Conservation (phyloP, 2,329 filamentous ascomycete species). For the Huntiella moniliformis region DNA sequence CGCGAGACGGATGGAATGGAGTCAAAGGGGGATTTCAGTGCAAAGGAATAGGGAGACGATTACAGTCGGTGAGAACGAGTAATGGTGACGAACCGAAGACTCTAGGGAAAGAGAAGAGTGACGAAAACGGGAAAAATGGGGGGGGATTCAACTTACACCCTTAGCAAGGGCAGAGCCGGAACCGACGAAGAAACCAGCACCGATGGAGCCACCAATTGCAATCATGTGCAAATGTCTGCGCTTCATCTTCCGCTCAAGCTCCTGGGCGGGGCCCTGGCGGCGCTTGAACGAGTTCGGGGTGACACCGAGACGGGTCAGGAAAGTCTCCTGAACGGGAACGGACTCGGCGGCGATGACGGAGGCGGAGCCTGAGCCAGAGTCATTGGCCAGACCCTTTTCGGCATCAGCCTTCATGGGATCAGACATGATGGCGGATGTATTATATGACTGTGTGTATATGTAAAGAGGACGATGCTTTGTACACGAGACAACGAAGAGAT, state of each 20-base stretch:
- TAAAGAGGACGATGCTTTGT: neutral
- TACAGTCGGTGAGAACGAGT: neutral
- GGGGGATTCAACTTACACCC: constrained; percentile 23
- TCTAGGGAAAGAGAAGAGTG: neutral
- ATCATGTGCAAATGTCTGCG: constrained; percentile 43
- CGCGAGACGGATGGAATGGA: no score
- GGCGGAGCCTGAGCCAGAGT: constrained; percentile 7
- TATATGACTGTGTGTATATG: neutral
- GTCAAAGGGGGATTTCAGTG: no score
- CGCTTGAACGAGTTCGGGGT: constrained; percentile 22
- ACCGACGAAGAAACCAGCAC: constrained; percentile 44
- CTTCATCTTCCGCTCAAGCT: constrained; percentile 32
- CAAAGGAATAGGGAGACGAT: no score
- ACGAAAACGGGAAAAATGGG: neutral
- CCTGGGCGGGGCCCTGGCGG: constrained; percentile 17
- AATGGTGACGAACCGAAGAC: no score
- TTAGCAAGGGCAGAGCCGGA: constrained; percentile 33
- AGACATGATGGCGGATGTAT: constrained; percentile 5
- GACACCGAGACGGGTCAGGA: constrained; percentile 22
- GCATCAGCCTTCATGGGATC: constrained; percentile 6
- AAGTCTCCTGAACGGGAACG: constrained; percentile 16
- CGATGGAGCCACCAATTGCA: constrained; percentile 41
- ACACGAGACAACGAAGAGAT: neutral
- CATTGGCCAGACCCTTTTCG: constrained; percentile 9
- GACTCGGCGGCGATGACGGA: constrained; percentile 4